Conservation (phyloP, 2,329 filamentous ascomycete species). For the Cercospora zeae-maydis region DNA sequence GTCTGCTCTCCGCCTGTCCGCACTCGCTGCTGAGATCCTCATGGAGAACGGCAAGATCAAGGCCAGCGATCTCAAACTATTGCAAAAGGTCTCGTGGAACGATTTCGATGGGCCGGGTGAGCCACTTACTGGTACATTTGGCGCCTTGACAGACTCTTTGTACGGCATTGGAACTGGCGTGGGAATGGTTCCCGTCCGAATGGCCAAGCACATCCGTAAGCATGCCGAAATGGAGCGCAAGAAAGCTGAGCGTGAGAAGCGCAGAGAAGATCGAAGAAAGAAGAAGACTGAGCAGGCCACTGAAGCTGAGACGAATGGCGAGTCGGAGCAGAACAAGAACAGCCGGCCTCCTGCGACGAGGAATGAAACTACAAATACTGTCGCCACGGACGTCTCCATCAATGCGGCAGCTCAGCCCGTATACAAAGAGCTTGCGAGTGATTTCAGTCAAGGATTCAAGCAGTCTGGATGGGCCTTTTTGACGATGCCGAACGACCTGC, state of each 20-base stretch:
- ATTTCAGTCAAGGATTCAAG: conserved; percentile 63
- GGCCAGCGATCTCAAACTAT: conserved; percentile 61
- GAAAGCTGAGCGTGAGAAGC: conserved; percentile 39
- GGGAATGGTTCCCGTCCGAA: conserved; percentile 59
- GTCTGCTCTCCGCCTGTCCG: conserved; percentile 58
- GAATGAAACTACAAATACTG: conserved; percentile 27
- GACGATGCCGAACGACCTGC: conserved; percentile 80
- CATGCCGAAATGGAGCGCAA: conserved; percentile 51
- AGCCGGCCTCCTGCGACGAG: conserved; percentile 22
- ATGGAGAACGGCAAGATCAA: conserved; percentile 59
- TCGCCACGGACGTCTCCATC: conserved; percentile 29
- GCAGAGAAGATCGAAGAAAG: conserved; percentile 29
- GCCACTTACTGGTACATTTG: conserved; percentile 63
- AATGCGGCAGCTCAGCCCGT: conserved; percentile 29
- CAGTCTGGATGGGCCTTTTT: conserved; percentile 72
- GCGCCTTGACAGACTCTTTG: conserved; percentile 58
- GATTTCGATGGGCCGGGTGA: conserved; percentile 74
- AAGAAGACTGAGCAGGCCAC: conserved; percentile 18
- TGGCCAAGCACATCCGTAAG: conserved; percentile 57
- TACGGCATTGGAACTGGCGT: conserved; percentile 61
- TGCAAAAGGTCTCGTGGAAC: conserved; percentile 65
- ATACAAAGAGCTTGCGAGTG: conserved; percentile 48
- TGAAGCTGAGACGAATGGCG: not conserved
- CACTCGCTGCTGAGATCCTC: conserved; percentile 63
- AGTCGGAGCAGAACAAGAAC: not conserved